phyloP scores from a whole-genome alignment of 75 land plant species.

The Pinus albicaulis region DNA sequence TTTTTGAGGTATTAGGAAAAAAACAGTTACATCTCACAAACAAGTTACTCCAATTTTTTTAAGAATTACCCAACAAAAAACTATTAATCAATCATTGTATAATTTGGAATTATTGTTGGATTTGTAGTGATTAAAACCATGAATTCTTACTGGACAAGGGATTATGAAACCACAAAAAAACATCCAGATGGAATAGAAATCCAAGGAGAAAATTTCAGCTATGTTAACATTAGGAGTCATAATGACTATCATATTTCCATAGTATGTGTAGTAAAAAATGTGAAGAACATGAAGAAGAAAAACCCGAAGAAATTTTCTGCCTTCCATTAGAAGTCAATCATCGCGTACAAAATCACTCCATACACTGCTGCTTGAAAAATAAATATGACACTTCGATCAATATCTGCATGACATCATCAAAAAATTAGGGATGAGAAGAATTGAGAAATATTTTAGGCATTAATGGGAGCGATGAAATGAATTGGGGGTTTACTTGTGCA shows the following conservation, averaged over 20 bases:
- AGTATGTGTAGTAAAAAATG: slow-evolving; percentile 48
- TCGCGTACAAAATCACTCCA: slow-evolving; percentile 18
- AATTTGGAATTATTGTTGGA: too few relatives aligned
- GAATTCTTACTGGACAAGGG: slow-evolving; percentile 30
- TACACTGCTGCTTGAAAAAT: slow-evolving; percentile 30
- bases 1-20: too few relatives aligned
- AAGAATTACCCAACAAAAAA: too few relatives aligned
- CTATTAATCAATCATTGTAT: too few relatives aligned
- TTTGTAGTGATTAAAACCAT: too few relatives aligned
- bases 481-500: slow-evolving; percentile 11
- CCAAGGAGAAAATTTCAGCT: slow-evolving; percentile 29
- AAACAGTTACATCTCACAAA: too few relatives aligned
- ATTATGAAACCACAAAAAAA: slow-evolving; percentile 42
- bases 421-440: neutral
- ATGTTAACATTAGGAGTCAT: slow-evolving; percentile 34
- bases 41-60: too few relatives aligned
- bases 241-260: slow-evolving; percentile 38
- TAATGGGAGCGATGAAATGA: too few relatives aligned
- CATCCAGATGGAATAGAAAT: slow-evolving; percentile 35
- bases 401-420: slow-evolving; percentile 31
- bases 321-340: slow-evolving; percentile 36
- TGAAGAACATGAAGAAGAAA: slow-evolving; percentile 34
- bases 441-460: too few relatives aligned
- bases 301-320: slow-evolving; percentile 37
- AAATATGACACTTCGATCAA: slow-evolving; percentile 38